phyloP scores from a whole-genome alignment of 2,329 filamentous ascomycete genomes.

The Clarireedia monteithiana region DNA sequence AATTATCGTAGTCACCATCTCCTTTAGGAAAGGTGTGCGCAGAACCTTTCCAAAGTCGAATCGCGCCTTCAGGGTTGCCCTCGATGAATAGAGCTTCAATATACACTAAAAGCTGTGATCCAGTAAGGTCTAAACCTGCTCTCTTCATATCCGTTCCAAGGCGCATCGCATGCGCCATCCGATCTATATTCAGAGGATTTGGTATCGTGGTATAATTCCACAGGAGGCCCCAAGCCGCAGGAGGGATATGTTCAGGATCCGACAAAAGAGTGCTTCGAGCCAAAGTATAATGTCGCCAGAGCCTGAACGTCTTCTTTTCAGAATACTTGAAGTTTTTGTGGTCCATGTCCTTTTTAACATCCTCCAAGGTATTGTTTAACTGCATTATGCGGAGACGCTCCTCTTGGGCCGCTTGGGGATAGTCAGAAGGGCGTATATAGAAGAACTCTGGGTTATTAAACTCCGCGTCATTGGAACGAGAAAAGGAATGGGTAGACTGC shows the following conservation, averaged over 20 bases:
- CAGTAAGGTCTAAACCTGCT: slow-evolving; percentile 46
- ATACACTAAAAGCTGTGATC: slow-evolving; percentile 54
- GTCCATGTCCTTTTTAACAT: not conserved
- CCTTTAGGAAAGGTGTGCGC: slow-evolving; percentile 18
- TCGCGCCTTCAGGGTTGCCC: slow-evolving; percentile 41
- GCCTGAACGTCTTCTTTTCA: not conserved
- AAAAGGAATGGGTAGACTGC: not conserved
- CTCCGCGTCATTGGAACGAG: not conserved
- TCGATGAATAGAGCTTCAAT: slow-evolving; percentile 61
- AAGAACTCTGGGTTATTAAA: not conserved
- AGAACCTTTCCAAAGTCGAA: slow-evolving; percentile 31
- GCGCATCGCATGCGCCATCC: slow-evolving; percentile 51
- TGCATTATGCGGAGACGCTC: not conserved
- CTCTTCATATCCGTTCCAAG: slow-evolving; percentile 60
- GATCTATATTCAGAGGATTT: slow-evolving; percentile 42
- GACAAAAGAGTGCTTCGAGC: slow-evolving; percentile 38
- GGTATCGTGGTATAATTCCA: slow-evolving; percentile 51
- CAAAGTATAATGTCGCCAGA: slow-evolving; percentile 42
- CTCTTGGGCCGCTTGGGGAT: not conserved
- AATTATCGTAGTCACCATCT: slow-evolving; percentile 35
- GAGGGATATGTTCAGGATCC: slow-evolving; percentile 48
- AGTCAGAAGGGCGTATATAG: not conserved
- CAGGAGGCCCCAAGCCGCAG: slow-evolving; percentile 53
- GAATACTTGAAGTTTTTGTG: not conserved
- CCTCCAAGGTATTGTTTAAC: not conserved